Base-by-base conservation (phyloP, 257 asterid species). In the Solanum medicagineum region DNA sequence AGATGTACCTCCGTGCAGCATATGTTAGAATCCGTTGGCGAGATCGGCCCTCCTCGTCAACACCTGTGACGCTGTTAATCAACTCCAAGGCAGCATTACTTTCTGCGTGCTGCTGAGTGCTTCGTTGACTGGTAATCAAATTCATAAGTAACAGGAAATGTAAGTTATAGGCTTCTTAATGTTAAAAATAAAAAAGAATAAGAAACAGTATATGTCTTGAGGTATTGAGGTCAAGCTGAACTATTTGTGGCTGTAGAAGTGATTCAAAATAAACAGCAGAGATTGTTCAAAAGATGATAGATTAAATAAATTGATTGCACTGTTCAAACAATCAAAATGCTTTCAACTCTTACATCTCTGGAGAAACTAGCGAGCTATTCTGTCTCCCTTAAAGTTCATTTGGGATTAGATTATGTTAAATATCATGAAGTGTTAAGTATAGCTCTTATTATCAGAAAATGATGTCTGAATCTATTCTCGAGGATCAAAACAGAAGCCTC, bases 11-110 rank as follows among this genome's bases (percentile, higher is more conserved):
- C 95, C 92, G 91, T 54, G 99, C 99, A 89, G 99, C 98, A 84
- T 91, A 97, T 55, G 98, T 93, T 71, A 97, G 99, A 90, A 97
- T 91, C 86, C 96, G 93, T 89, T 97, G 98, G 86, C 99, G 99
- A 87, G 99, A 95, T 88, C 97, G 94, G 68, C 98, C 98, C 88
- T 96, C 99, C 90, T 95, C 98, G 66, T 95, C 99, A 85, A 90
- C 92, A 86, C 98, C 98, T 2, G 96, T 92, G 91, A 97, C 97
- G 57, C 94, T 94, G 86, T 91, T 93, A 63, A 97, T 93, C 92
- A 97, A 93, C 89, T 97, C 98, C 97, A 97, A 93, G 84, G 99
- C 95, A 89, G 97, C 97, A 92, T 90, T 91, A 83, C 87, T 92
- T 90, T 92, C 97, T 36, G 88, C 85, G 24, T 89, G 94, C 81